A percentile compares a stretch with the other conserved stretches of the same genome.
These are phyloP conservation scores for Podospora pseudopauciseta DNA, from an alignment of 495 filamentous ascomycete genomes.

Conservation along the genomic window DNA sequence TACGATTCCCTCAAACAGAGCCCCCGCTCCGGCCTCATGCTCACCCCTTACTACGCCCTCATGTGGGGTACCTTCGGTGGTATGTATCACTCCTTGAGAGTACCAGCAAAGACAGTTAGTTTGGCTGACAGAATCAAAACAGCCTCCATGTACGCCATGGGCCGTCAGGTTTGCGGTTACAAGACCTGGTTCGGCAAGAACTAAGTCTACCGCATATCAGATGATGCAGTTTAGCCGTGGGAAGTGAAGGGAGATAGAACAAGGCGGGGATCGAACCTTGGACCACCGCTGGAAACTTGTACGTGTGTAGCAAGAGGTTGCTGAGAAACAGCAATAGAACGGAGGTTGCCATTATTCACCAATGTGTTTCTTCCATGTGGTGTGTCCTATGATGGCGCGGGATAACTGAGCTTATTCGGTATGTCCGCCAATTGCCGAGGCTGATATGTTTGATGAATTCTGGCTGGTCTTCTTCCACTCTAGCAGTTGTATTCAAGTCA, in stretches of 20 bases:
- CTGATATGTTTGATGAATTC: no score
- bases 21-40: constrained; percentile 59
- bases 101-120: background rate
- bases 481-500: no score
- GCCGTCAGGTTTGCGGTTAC: constrained; percentile 62
- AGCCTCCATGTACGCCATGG: constrained; percentile 57
- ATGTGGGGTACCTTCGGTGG: constrained; percentile 59
- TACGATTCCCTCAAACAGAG: constrained; percentile 38
- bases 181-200: constrained; percentile 82
- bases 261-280: background rate
- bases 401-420: no score
- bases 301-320: constrained; percentile 12
- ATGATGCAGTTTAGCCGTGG: constrained; percentile 13
- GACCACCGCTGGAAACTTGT: background rate
- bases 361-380: background rate
- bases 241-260: constrained; percentile 15
- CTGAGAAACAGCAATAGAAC: constrained; percentile 12
- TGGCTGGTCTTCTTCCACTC: no score
- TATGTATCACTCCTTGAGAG: constrained; percentile 30
- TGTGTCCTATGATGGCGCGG: no score
- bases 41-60: constrained; percentile 71
- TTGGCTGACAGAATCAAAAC: constrained; percentile 51
- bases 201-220: constrained; percentile 34
- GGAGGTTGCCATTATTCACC: background rate
- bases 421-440: no score